A percentile compares a stretch with the other conserved stretches of the same genome.
These are phyloP conservation scores for Seiridium unicorne DNA, from an alignment of 2,329 filamentous ascomycete genomes.

Conservation along the genomic window DNA sequence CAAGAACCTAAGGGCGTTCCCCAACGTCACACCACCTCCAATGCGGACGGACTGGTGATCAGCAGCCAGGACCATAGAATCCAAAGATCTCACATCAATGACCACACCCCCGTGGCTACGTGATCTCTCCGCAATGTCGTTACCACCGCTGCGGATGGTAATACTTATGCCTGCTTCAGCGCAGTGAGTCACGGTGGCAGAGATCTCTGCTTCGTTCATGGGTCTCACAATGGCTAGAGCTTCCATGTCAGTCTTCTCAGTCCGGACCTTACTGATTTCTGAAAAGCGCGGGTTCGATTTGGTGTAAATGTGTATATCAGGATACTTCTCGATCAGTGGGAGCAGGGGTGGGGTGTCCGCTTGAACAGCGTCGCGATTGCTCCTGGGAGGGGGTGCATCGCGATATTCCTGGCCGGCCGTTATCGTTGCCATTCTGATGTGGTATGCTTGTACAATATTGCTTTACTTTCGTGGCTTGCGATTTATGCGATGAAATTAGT, in stretches of 20 bases:
- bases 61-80: neutral
- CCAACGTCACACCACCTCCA: constrained; percentile 4
- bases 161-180: neutral
- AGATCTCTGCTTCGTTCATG: neutral
- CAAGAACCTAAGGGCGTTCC: neutral
- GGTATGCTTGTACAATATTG: neutral
- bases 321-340: neutral
- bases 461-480: neutral
- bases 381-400: neutral
- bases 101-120: constrained; percentile 7
- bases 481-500: too few species aligned
- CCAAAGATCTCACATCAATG: constrained; percentile 9
- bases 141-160: constrained; percentile 8
- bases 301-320: constrained; percentile 1
- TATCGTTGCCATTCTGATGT: neutral
- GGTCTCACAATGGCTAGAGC: constrained; percentile 1
- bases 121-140: constrained; percentile 7
- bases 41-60: constrained; percentile 1
- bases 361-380: neutral
- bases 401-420: neutral
- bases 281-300: neutral
- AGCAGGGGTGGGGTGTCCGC: neutral
- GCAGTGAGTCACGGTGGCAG: neutral
- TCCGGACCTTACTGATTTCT: neutral
- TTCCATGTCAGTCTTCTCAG: neutral